phyloP scores from a whole-genome alignment of 2,329 filamentous ascomycete genomes.

The Ceratocystis cubensis region DNA sequence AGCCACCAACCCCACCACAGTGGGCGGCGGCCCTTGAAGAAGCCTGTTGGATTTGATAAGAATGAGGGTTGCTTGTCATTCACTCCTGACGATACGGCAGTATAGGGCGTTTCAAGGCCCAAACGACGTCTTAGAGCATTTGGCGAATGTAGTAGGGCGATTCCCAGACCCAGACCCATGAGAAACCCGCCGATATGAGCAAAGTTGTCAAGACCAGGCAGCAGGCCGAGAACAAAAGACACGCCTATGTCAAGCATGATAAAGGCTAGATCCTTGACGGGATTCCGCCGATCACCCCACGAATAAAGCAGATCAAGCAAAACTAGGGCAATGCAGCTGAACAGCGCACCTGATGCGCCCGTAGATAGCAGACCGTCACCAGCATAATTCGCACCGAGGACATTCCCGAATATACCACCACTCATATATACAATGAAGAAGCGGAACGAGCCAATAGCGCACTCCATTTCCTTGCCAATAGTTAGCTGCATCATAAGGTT shows the following conservation, averaged over 20 bases:
- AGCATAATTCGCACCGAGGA: constrained; percentile 88
- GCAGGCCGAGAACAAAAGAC: constrained; percentile 79
- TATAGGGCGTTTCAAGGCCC: constrained; percentile 58
- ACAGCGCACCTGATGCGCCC: constrained; percentile 80
- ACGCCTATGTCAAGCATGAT: constrained; percentile 76
- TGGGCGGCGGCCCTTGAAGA: constrained; percentile 85
- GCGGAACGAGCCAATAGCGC: constrained; percentile 72
- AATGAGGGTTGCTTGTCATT: constrained; percentile 43
- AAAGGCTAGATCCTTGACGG: constrained; percentile 74
- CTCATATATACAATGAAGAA: constrained; percentile 84
- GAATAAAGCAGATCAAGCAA: constrained; percentile 87
- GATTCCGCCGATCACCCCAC: constrained; percentile 67
- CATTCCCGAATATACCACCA: constrained; percentile 88
- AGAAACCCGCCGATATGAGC: constrained; percentile 92
- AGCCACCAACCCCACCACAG: constrained; percentile 99
- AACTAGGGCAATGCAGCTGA: constrained; percentile 79
- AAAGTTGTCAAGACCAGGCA: constrained; percentile 93
- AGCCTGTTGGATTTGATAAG: constrained; percentile 52
- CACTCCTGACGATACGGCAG: constrained; percentile 46
- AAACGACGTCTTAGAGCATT: constrained; percentile 64
- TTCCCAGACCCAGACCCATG: constrained; percentile 76
- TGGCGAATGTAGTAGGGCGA: constrained; percentile 81
- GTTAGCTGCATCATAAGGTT: constrained; percentile 87
- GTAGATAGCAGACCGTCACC: constrained; percentile 69
- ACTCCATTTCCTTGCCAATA: constrained; percentile 84